A percentile compares a stretch with the other conserved stretches of the same genome.
Conservation (phyloP, 371 early-diverging fungal species). For the Mortierella sp. region DNA sequence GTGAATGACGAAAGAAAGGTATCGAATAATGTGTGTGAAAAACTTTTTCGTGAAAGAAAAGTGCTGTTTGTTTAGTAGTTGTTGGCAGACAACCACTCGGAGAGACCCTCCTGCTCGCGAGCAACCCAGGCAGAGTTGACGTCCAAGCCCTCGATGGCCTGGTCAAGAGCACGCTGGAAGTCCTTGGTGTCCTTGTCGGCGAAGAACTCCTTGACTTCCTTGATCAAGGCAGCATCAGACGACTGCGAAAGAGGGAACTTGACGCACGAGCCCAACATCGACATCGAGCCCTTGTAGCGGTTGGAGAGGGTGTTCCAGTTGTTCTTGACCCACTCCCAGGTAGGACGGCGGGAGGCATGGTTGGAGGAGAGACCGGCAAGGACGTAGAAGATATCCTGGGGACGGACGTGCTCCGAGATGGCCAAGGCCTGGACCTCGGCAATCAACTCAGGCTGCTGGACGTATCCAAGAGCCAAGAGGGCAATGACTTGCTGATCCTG, state of each 20-base stretch:
- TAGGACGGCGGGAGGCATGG: conserved; percentile 72
- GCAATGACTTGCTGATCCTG: conserved; percentile 87
- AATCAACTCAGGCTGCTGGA: conserved; percentile 72
- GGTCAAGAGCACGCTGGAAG: conserved; percentile 83
- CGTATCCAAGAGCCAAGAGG: conserved; percentile 80
- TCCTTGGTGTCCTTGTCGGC: conserved; percentile 80
- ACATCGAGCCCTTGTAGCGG: conserved; percentile 80
- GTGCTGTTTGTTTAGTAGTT: conserved; percentile 25
- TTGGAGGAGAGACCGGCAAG: conserved; percentile 65
- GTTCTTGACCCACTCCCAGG: conserved; percentile 85
- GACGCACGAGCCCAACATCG: conserved; percentile 81
- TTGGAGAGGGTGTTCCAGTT: conserved; percentile 79
- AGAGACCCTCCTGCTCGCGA: conserved; percentile 79
- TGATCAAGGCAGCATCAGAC: conserved; percentile 68
- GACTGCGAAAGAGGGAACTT: conserved; percentile 77
- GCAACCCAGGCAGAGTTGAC: conserved; percentile 85
- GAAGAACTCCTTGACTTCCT: conserved; percentile 84
- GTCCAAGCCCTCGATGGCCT: conserved; percentile 86
- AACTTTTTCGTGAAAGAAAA: not conserved
- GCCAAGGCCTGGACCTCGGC: conserved; percentile 72
- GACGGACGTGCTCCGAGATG: conserved; percentile 79
- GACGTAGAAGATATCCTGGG: conserved; percentile 86
- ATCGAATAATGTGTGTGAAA: not conserved
- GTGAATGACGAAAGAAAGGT: conserved; percentile 7
- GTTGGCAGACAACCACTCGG: conserved; percentile 72